Base-by-base conservation (phyloP, 2,329 filamentous ascomycete species). In the Neurospora crassa region DNA sequence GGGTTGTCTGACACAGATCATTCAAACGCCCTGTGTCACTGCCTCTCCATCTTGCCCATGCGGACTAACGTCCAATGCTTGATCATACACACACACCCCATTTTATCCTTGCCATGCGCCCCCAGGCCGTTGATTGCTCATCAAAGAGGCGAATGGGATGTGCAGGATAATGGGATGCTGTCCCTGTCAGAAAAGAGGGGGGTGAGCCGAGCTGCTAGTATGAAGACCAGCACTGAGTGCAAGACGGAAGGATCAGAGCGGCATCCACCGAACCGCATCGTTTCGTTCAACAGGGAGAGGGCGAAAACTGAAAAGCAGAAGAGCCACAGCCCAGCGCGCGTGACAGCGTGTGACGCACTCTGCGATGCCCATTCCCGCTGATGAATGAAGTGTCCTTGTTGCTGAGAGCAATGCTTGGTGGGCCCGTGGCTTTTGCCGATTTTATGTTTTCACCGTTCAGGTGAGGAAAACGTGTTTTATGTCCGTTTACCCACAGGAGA, bases 1-100 rank as follows among this genome's bases (percentile, higher is more conserved):
- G 82, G 80, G 81, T 71, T 82, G 79, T 84, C 83, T 85, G 83
- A 85, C 83, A 84, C 83, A 84, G 70, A 70, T 74, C 72, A 74
- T 71, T 73, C 72, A 76, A 73, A 74, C 69, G 72, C 69, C 63
- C 69, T 74, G 76, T 77, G 74, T 76, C 76, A 75, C 75, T 74
- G 72, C 73, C 68, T 69, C 68, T 47, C 71, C 53, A 37, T 59
- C 24, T 59, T 71, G 42, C 67, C 67, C 69, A 71, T 53, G 68
- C 69, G 45, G 68, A 59, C 72, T 68, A 71, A 72, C 71, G 59
- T 63, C 69, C 72, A 70, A 69, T 68, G 71, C 73, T 70, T 70
- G 34, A 70, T 70, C 71, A 68, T 41, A 70, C 70, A 73, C 70
- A 70, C 70, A 59, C 72, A 37, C 67, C 43, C 67, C 67, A 29